These are phyloP conservation scores for Mortierella polycephala DNA, from an alignment of 371 early-diverging fungal genomes.

Conservation along the genomic window DNA sequence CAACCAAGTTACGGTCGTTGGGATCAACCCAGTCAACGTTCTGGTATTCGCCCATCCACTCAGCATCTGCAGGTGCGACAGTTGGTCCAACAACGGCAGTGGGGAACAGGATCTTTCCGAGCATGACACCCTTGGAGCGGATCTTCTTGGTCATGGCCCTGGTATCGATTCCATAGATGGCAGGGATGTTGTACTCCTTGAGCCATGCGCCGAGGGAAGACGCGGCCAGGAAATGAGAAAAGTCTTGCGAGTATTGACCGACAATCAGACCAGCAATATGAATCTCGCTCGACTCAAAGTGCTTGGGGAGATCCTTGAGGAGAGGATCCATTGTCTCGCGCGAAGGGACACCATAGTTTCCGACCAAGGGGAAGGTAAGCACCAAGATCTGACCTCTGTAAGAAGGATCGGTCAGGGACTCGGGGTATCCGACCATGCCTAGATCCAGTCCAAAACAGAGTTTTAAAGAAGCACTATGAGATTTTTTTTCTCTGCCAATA, in stretches of 20 bases:
- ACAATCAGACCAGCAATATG: conserved; percentile 92
- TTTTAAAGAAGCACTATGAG: conserved; percentile 15
- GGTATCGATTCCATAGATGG: conserved; percentile 93
- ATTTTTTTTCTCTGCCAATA: conserved; percentile 7
- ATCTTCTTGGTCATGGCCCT: conserved; percentile 94
- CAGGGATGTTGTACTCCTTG: conserved; percentile 88
- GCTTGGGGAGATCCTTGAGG: conserved; percentile 81
- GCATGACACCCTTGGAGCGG: conserved; percentile 88
- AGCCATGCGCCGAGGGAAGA: conserved; percentile 91
- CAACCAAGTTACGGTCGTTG: conserved; percentile 91
- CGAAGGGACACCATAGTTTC: conserved; percentile 96
- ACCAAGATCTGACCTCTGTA: conserved; percentile 97
- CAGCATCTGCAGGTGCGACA: conserved; percentile 49
- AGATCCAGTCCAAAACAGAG: conserved; percentile 2
- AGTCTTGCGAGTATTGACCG: conserved; percentile 88
- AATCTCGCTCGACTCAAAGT: conserved; percentile 94
- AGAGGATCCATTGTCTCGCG: conserved; percentile 77
- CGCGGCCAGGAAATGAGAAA: conserved; percentile 91
- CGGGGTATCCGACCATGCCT: conserved; percentile 94
- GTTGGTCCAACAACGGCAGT: conserved; percentile 60
- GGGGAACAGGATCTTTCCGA: conserved; percentile 87
- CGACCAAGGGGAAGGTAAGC: conserved; percentile 94
- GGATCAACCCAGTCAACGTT: conserved; percentile 93
- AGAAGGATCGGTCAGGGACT: conserved; percentile 96
- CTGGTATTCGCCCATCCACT: conserved; percentile 76